Evolutionary conservation across 495 filamentous ascomycete species (phyloP), one percentile per base, ranked within the genome.

Genomic region (Bacidia rubella): DNA sequence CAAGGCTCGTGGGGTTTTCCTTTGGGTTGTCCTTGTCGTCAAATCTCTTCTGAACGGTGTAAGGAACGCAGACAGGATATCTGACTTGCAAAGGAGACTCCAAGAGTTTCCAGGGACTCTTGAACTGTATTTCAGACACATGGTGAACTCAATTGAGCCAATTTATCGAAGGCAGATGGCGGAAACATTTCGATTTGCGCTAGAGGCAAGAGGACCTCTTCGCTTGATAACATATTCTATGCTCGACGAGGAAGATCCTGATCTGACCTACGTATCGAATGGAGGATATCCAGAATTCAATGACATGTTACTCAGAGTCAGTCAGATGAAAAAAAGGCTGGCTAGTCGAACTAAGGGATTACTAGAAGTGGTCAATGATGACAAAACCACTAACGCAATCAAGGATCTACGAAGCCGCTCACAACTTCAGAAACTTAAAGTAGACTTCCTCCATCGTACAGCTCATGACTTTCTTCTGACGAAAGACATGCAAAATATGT

Each of bases 1-100:
- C 11, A 66, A 64, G 35, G 55, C 68, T 2, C 53, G 54, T 0
- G 66, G 68, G 15, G 66, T 71, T 0, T 70, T 70, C 35, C 43
- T 71, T 0, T 70, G 68, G 58, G 60, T 62, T 9, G 32, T 43
- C 10, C 44, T 62, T n/a, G 60, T 62, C 11, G 55, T 60, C 7
- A 47, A 39, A 25, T 57, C 58, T n/a, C 40, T 62, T 4, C 39
- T 52, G 15, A 29, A 45, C 29, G 58, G 58, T 11, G 4, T 62
- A 3, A 39, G n/a, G 15, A 57, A 62, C 43, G 22, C 12, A 17
- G 58, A 62, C 42, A 44, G 22, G 7, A 23, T 57, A 15, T 12
- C 10, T 21, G 51, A 54, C 11, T 32, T 62, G 2, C 50, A 46
- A 20, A 11, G 24, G 17, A 12, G 57, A 22, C 27, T 60, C 17